Conservation (phyloP, 2,329 filamentous ascomycete species). For the Colletotrichum caudatum region DNA sequence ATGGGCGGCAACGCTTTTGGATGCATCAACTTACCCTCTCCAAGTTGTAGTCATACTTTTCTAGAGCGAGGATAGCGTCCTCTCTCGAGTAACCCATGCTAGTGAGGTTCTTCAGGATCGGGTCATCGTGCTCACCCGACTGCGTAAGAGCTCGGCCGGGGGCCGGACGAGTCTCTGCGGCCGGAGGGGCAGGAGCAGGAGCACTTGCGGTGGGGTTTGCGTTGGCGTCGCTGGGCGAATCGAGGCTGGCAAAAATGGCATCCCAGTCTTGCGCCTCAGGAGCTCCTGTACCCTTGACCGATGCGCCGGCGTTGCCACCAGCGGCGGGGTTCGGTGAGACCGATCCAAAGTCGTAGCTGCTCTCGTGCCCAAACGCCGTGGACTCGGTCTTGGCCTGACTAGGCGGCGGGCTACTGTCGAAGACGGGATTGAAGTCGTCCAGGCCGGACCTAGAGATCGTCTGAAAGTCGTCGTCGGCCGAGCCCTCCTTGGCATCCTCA, state of each 20-base stretch:
- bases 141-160: slow-evolving; percentile 77
- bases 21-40: slow-evolving; percentile 77
- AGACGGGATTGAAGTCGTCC: slow-evolving; percentile 85
- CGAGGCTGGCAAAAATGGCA: slow-evolving; percentile 87
- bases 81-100: slow-evolving; percentile 86
- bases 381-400: slow-evolving; percentile 67
- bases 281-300: slow-evolving; percentile 52
- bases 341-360: slow-evolving; percentile 70
- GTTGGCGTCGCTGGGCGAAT: slow-evolving; percentile 60
- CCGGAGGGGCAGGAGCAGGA: slow-evolving; percentile 34
- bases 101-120: slow-evolving; percentile 89
- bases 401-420: slow-evolving; percentile 75
- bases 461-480: slow-evolving; percentile 83
- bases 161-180: slow-evolving; percentile 44
- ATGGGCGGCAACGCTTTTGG: background rate
- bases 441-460: slow-evolving; percentile 77
- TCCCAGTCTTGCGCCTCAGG: slow-evolving; percentile 86
- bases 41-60: slow-evolving; percentile 96
- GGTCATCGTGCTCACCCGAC: slow-evolving; percentile 87
- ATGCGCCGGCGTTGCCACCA: slow-evolving; percentile 53
- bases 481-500: slow-evolving; percentile 85
- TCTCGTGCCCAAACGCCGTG: slow-evolving; percentile 65
- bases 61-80: slow-evolving; percentile 82
- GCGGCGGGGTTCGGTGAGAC: slow-evolving; percentile 53
- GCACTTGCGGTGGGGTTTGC: slow-evolving; percentile 42